Percentiles rank a stretch among this genome's conserved stretches.
Conservation (phyloP, 2,329 filamentous ascomycete genomes). For the Colletotrichum tropicale region DNA sequence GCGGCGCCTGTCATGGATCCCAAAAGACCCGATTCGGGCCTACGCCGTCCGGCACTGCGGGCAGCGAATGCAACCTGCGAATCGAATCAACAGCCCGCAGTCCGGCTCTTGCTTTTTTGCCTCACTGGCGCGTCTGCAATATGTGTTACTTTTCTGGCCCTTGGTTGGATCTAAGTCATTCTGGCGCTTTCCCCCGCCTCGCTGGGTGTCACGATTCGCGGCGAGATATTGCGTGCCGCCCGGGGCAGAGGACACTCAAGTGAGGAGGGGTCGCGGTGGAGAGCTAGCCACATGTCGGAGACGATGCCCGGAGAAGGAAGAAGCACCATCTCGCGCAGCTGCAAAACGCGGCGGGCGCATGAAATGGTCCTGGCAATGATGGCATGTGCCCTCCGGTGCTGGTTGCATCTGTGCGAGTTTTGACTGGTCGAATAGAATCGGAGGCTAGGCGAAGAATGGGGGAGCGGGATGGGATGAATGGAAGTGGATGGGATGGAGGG, state of each 20-base stretch:
- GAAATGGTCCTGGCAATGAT: neutral
- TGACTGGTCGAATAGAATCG: neutral
- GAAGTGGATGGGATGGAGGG: neutral
- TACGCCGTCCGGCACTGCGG: neutral
- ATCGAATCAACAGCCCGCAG: neutral
- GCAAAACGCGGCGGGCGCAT: neutral
- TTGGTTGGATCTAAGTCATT: neutral
- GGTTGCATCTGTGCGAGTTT: neutral
- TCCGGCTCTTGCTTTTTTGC: neutral
- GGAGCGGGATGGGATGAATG: neutral
- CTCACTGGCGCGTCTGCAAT: neutral
- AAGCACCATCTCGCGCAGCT: neutral
- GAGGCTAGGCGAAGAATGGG: neutral
- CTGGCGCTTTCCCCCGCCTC: neutral
- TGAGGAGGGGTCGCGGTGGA: neutral
- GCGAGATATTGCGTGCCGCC: neutral
- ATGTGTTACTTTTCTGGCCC: neutral
- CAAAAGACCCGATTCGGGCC: neutral
- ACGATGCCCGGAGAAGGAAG: neutral
- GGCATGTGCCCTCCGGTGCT: neutral
- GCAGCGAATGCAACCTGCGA: neutral
- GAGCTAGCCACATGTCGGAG: neutral
- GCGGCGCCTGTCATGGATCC: neutral
- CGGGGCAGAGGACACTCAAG: neutral
- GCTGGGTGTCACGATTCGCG: neutral